A percentile compares a stretch with the other conserved stretches of the same genome.
Conservation (phyloP, 352 stramenopile species). For the Globisporangium echinulatum region DNA sequence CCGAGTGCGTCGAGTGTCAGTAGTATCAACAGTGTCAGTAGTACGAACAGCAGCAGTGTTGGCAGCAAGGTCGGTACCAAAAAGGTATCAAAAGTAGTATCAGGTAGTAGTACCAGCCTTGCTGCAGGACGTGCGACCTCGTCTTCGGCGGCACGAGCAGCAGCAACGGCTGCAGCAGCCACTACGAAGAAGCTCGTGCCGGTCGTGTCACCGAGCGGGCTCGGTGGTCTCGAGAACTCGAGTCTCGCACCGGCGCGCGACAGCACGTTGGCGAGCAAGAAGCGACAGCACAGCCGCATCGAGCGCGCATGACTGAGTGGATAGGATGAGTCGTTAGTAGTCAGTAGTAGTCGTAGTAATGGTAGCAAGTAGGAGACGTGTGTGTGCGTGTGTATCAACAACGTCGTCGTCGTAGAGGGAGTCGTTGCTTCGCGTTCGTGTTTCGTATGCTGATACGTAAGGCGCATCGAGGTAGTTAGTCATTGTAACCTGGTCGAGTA, state of each 20-base stretch:
- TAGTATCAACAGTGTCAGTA: constrained; percentile 17
- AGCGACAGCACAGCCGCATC: constrained; percentile 21
- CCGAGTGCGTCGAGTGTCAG: constrained; percentile 15
- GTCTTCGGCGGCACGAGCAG: too few species aligned
- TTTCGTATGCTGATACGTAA: too few species aligned
- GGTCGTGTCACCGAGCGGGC: neutral
- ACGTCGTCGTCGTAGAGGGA: neutral
- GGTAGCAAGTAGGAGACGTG: neutral
- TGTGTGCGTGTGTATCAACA: neutral
- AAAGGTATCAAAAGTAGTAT: too few species aligned
- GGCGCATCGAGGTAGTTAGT: too few species aligned
- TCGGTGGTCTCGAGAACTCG: constrained; percentile 10
- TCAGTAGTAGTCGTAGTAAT: constrained; percentile 1
- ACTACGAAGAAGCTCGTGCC: constrained; percentile 12
- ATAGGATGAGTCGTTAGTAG: constrained; percentile 2
- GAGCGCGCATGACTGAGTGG: constrained; percentile 12
- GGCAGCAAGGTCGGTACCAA: too few species aligned
- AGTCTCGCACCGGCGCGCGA: constrained; percentile 10
- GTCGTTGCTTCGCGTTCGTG: too few species aligned
- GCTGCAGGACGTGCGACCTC: too few species aligned
- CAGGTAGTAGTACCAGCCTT: too few species aligned
- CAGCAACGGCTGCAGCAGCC: too few species aligned
- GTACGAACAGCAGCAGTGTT: neutral
- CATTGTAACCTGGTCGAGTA: too few species aligned
- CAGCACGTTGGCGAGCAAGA: constrained; percentile 24